Evolutionary conservation across 148 eudicot species (phyloP).

Genomic region (Fagopyrum esculentum): DNA sequence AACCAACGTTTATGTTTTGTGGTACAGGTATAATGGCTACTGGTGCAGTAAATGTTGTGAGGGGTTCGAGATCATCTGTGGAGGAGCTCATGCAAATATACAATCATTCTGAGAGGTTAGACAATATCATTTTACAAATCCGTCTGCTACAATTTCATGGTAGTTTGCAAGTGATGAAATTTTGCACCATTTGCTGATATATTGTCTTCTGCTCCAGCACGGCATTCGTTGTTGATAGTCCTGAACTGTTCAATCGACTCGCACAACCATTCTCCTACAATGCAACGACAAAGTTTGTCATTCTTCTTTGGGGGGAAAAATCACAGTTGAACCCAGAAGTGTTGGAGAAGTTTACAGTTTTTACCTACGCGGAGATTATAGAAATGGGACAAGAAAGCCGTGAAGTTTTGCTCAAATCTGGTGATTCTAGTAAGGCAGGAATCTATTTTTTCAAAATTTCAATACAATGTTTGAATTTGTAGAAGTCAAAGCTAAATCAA

Average conservation of each 20-base stretch:
- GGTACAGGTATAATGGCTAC: slow-evolving; percentile 82
- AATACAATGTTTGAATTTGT: background rate
- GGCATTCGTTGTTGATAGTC: slow-evolving; percentile 78
- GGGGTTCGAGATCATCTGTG: slow-evolving; percentile 90
- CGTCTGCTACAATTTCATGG: background rate
- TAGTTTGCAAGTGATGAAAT: background rate
- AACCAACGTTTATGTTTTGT: slow-evolving; percentile 2
- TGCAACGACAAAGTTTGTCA: slow-evolving; percentile 55
- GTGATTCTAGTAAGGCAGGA: slow-evolving; percentile 68
- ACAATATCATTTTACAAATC: background rate
- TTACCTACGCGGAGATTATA: slow-evolving; percentile 60
- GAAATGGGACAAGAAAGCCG: slow-evolving; percentile 70
- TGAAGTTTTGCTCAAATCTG: slow-evolving; percentile 40
- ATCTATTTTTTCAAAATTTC: slow-evolving; percentile 8
- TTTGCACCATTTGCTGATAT: background rate
- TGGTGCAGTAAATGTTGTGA: slow-evolving; percentile 93
- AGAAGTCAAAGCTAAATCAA: background rate
- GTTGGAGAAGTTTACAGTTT: slow-evolving; percentile 36
- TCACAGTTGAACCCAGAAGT: slow-evolving; percentile 35
- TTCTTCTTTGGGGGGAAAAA: slow-evolving; percentile 90
- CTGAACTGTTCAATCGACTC: slow-evolving; percentile 58
- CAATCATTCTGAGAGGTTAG: slow-evolving; percentile 92
- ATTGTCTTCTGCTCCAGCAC: slow-evolving; percentile 40
- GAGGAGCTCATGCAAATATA: slow-evolving; percentile 90
- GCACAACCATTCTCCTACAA: slow-evolving; percentile 40